Evolutionary conservation across 1,284 basidiomycete genomes (phyloP).

Genomic region (Phlebopus sp.): DNA sequence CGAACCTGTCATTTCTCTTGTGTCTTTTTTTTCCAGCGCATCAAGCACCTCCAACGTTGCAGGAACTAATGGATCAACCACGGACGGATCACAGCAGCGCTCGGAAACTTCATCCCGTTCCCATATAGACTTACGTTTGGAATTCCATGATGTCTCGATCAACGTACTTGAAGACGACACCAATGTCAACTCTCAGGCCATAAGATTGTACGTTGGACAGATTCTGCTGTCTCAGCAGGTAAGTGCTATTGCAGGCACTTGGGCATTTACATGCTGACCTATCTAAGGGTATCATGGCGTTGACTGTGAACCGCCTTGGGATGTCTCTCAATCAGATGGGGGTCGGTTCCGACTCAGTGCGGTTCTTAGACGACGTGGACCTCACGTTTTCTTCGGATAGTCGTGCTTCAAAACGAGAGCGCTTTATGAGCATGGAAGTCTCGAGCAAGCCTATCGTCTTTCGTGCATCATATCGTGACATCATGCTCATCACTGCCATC

Average conservation of each 20-base stretch:
- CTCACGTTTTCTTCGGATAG: constrained; percentile 86
- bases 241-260: constrained; percentile 5
- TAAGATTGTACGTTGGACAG: constrained; percentile 83
- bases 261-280: constrained; percentile 11
- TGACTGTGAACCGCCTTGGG: constrained; percentile 82
- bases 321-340: constrained; percentile 97
- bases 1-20: constrained; percentile 87
- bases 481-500: constrained; percentile 87
- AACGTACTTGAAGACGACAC: constrained; percentile 88
- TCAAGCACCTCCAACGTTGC: constrained; percentile 30
- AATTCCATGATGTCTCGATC: constrained; percentile 90
- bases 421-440: constrained; percentile 84
- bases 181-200: constrained; percentile 81
- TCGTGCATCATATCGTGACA: constrained; percentile 91
- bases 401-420: constrained; percentile 68
- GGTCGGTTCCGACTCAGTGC: constrained; percentile 76
- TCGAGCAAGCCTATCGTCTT: constrained; percentile 84
- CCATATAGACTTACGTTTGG: constrained; percentile 70
- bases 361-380: constrained; percentile 94
- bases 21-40: constrained; percentile 81
- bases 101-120: constrained; percentile 21
- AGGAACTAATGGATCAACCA: constrained; percentile 13
- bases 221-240: constrained; percentile 93
- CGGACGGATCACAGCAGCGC: constrained; percentile 15
- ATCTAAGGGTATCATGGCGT: constrained; percentile 71